Percentiles rank a stretch among this genome's conserved stretches.
Conservation (phyloP, 2,329 filamentous ascomycete species). For the Diaporthe capsici region DNA sequence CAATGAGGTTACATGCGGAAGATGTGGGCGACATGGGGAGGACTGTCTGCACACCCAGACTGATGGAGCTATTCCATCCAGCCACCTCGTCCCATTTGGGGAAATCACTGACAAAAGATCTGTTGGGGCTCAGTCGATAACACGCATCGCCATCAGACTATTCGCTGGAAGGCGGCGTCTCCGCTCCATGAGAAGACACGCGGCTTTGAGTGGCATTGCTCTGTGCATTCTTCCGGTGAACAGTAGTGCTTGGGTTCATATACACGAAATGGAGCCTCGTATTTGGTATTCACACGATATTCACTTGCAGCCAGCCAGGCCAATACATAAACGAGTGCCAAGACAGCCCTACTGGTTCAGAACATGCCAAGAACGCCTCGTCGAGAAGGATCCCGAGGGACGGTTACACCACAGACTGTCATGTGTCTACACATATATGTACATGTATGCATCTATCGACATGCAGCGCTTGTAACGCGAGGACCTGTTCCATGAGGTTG, state of each 20-base stretch:
- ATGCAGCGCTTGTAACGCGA: neutral
- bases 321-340: neutral
- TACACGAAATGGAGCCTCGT: neutral
- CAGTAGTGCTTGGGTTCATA: neutral
- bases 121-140: neutral
- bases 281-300: neutral
- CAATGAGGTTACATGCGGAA: slow-evolving; percentile 14
- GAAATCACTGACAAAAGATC: neutral
- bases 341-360: neutral
- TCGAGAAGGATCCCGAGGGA: neutral
- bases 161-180: too few relatives aligned
- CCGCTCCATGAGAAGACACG: neutral
- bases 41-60: neutral
- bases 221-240: neutral
- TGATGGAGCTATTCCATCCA: neutral
- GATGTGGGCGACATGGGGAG: neutral
- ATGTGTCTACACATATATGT: neutral
- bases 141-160: neutral
- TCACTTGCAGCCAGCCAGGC: neutral
- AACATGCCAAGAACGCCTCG: neutral
- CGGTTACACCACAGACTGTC: neutral
- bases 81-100: neutral
- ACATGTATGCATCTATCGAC: neutral
- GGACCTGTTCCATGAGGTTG: neutral
- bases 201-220: neutral